Percentiles rank a stretch among this genome's conserved stretches.
Conservation (phyloP, 139 green algal genomes). For the Ettlia oleoabundans region DNA sequence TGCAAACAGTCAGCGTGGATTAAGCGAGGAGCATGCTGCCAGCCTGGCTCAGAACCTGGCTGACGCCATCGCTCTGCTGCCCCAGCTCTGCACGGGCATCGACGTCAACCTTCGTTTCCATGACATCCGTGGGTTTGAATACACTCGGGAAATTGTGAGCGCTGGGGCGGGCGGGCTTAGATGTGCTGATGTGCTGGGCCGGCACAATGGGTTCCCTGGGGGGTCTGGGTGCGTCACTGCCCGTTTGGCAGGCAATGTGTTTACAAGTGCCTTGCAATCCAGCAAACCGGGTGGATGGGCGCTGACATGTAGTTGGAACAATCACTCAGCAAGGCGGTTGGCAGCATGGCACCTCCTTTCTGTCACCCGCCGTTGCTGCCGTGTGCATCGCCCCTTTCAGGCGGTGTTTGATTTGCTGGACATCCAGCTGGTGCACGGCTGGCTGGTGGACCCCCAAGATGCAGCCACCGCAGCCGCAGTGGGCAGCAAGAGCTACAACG, state of each 20-base stretch:
- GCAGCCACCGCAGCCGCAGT: constrained; percentile 37
- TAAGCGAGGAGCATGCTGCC: constrained; percentile 47
- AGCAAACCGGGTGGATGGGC: too few species aligned
- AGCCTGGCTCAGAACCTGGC: constrained; percentile 74
- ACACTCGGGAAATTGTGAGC: constrained; percentile 20
- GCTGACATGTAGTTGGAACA: too few species aligned
- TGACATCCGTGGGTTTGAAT: constrained; percentile 56
- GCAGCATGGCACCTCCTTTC: constrained; percentile 20
- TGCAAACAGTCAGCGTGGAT: constrained; percentile 33
- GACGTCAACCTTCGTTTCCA: constrained; percentile 95
- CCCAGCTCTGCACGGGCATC: constrained; percentile 87
- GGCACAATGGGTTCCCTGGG: not conserved
- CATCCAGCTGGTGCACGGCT: constrained; percentile 93
- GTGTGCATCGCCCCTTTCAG: constrained; percentile 37
- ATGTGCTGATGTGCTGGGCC: not conserved
- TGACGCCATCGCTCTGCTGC: constrained; percentile 76
- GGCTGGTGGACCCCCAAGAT: constrained; percentile 82
- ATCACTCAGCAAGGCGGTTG: too few species aligned
- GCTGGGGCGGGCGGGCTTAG: not conserved
- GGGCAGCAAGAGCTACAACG: constrained; percentile 79
- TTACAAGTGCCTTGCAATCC: too few species aligned
- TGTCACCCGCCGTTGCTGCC: not conserved
- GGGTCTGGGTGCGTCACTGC: not conserved
- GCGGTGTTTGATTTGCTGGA: constrained; percentile 96
- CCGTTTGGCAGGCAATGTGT: too few species aligned